Evolutionary conservation across 2,329 filamentous ascomycete species (phyloP), one percentile per base, ranked within the genome.

Genomic region (Colletotrichum lindemuthianum): DNA sequence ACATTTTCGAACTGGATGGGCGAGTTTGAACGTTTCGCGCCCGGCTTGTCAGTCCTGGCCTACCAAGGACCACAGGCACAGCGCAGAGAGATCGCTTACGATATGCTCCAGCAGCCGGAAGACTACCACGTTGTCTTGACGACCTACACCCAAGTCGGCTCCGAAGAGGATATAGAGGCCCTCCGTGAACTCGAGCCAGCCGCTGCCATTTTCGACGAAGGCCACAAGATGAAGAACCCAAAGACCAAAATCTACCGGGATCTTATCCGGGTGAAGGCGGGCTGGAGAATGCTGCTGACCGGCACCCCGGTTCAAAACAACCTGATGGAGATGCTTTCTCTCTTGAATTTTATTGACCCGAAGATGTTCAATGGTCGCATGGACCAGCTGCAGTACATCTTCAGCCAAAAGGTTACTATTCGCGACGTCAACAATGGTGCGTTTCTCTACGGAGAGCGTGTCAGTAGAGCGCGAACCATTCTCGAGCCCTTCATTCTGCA

Each of bases 231-330:
- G 75, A 97, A 97, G 79, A 98, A 97, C 74, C 89, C 90, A 2
- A 88, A 89, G 50, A 96, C 94, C 0, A 88, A 92, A 57, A 85
- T 92, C 6, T 97, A 97, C 76, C 86, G 88, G 71, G 90, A 92
- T 65, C 82, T 98, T 56, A 88, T 92, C 72, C 85, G 87, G 40
- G 93, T 99, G 58, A 86, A 86, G 0, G 90, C 93, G 0, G 81
- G 87, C n/a, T 97, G 96, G 84, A 89, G 93, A 67, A 86, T 99
- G 54, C 84, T 99, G 4, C 85, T 99, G 33, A 92, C 90, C 34
- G 96, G 96, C 45, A 99, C 96, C 0, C 96, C 96, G 0, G 85
- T 99, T 2, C 92, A 96, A 75, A 96, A 99, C 79, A 98, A 98
- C 74, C 82, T 99, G 16, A 90, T 95, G 73, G 96, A 99, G 78